A percentile compares a stretch with the other conserved stretches of the same genome.
Evolutionary conservation across 306 rosid genomes (phyloP).

Genomic region (Echinosophora koreensis): DNA sequence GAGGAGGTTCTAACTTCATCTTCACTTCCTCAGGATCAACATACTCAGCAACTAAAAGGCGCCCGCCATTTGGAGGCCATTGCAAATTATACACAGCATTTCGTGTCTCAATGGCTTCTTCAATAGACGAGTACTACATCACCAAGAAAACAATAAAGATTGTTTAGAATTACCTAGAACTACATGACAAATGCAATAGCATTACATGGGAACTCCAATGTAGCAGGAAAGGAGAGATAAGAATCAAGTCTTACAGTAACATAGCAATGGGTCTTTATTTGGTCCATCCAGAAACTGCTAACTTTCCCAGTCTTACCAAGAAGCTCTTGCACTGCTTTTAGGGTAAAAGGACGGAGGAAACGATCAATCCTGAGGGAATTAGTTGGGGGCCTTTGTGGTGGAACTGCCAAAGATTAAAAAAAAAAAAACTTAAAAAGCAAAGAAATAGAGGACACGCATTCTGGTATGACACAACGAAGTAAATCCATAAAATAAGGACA

Average conservation of each 20-base stretch:
- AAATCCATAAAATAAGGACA: not conserved
- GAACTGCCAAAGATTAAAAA: constrained; percentile 68
- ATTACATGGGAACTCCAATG: not conserved
- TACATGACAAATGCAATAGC: not conserved
- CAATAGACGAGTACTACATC: constrained; percentile 79
- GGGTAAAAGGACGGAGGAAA: constrained; percentile 94
- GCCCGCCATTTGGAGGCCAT: constrained; percentile 99
- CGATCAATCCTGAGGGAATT: constrained; percentile 85
- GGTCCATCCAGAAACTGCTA: constrained; percentile 96
- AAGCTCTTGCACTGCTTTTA: constrained; percentile 97
- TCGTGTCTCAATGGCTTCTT: constrained; percentile 88
- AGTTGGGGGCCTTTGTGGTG: constrained; percentile 81
- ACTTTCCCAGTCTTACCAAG: constrained; percentile 85
- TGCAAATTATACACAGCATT: constrained; percentile 91
- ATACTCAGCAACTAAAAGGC: constrained; percentile 81
- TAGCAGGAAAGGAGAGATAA: constrained; percentile 28
- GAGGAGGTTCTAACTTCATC: constrained; percentile 69
- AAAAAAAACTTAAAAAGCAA: constrained; percentile 18
- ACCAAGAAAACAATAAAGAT: constrained; percentile 25
- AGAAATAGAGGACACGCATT: not conserved
- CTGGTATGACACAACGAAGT: not conserved
- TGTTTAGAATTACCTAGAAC: constrained; percentile 28
- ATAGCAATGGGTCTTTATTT: constrained; percentile 97
- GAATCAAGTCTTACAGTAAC: constrained; percentile 74
- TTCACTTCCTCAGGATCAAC: constrained; percentile 93